These are phyloP conservation scores for Sporothrix sp. DNA, from an alignment of 2,329 filamentous ascomycete species.

Conservation along the genomic window DNA sequence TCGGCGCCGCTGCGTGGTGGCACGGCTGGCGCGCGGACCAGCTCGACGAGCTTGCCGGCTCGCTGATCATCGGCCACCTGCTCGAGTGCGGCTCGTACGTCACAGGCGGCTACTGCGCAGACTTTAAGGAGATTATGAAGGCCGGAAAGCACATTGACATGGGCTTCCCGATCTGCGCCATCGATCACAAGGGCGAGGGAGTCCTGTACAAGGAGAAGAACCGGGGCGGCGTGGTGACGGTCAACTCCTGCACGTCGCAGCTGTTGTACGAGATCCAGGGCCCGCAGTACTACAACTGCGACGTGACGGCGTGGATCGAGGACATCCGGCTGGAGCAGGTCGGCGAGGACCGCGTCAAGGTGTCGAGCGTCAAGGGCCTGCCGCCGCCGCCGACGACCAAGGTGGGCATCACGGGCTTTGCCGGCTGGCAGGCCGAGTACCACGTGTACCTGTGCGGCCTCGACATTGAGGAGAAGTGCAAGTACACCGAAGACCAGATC, in stretches of 20 bases:
- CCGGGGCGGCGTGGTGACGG: slow-evolving; percentile 17
- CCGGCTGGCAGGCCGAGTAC: slow-evolving; percentile 22
- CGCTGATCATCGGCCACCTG: slow-evolving; percentile 33
- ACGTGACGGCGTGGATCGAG: slow-evolving; percentile 25
- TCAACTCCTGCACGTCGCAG: slow-evolving; percentile 20
- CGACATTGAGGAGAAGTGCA: slow-evolving; percentile 16
- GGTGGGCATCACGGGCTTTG: slow-evolving; percentile 21
- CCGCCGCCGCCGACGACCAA: slow-evolving; percentile 27
- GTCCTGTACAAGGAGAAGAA: slow-evolving; percentile 23
- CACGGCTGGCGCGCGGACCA: slow-evolving; percentile 34
- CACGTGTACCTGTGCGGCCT: slow-evolving; percentile 15
- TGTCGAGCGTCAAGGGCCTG: slow-evolving; percentile 26
- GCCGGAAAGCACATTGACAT: slow-evolving; percentile 30
- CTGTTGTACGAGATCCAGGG: slow-evolving; percentile 32
- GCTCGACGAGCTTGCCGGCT: slow-evolving; percentile 34
- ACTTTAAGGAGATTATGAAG: slow-evolving; percentile 34
- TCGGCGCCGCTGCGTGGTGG: slow-evolving; percentile 41
- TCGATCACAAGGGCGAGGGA: slow-evolving; percentile 32
- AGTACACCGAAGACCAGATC: slow-evolving; percentile 21
- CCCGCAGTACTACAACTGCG: slow-evolving; percentile 26
- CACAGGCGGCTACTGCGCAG: slow-evolving; percentile 37
- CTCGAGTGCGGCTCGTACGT: slow-evolving; percentile 37
- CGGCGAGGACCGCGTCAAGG: slow-evolving; percentile 24
- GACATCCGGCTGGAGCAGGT: slow-evolving; percentile 35
- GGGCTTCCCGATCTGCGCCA: slow-evolving; percentile 40